Evolutionary conservation across 305 asterid genomes (phyloP), one percentile per base, ranked within the genome.

Genomic region (Rubia peregrina): DNA sequence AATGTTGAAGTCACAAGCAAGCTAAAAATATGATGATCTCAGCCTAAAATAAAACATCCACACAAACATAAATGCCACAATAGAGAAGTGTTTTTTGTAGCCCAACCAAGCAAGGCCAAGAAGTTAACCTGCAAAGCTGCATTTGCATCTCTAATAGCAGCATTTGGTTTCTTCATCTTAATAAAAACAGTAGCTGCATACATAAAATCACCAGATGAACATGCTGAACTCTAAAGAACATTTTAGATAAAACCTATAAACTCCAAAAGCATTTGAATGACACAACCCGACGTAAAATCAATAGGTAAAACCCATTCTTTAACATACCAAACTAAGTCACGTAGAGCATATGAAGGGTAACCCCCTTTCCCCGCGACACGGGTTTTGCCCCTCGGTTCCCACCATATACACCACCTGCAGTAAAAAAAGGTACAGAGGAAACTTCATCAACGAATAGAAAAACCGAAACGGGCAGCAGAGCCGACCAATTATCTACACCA

Each of bases 151-250:
- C 96, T 85, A 73, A 90, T 86, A 63, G 98, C 97, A 73, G 98
- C 97, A 82, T 86, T 93, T 57, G 98, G 98, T 70, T 93, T 93
- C 89, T 90, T 90, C 98, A 90, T 86, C 80, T 93, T 93, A 73
- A 93, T 88, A 79, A 80, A 90, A 46, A 89, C 96, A 69, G 82
- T 89, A 75, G 98, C 98, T 93, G 89, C 26, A 77, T 43, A 65
- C 55, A 76, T 64, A 42, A 71, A 43, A 76, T 30, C 67, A 77
- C 48, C 48, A 81, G 38, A 65, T 0, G 13, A 51, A 33, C 26
- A 71, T 42, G 24, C 9, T 42, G 48, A 48, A 44, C 36, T 41
- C 13, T 16, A 49, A 13, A 30, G n/a, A 46, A 41, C n/a, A 69
- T 9, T 38, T 17, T n/a, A 51, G n/a, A 13, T 17, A 19, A 7